Base-by-base conservation (phyloP, 306 rosid genomes). In the Gastrolobium bilobum region DNA sequence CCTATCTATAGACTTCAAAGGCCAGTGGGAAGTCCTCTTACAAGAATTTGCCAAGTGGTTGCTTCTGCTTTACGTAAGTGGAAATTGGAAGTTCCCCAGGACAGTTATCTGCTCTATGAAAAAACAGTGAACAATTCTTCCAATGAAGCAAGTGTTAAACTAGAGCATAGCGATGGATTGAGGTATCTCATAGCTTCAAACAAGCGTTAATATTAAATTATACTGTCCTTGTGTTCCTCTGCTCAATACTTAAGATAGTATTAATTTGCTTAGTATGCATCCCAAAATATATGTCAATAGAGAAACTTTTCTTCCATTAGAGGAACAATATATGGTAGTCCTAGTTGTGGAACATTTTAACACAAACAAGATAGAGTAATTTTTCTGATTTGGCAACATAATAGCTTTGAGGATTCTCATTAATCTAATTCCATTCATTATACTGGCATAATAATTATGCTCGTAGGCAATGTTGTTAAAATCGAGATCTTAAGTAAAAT, bases 1-100 rank as follows among this genome's bases (percentile, higher is more conserved):
- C 80, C 85, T 53, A 82, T 85, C n/a, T 94, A 89, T 72, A 87
- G 96, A 70, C 84, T 87, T 84, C 98, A 90, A 80, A 90, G 74
- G 68, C 97, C 96, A 2, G 88, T 90, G 37, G 98, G 96, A 10
- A 90, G 96, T 85, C 98, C 98, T 62, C 14, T 94, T 46, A 91
- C 94, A 9, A 86, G 93, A 87, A 87, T 94, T 86, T 91, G 89
- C 82, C 96, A 94, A 74, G 98, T 94, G 86, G 60, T 90, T 86
- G 90, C 80, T 42, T 91, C 97, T 35, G 83, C 97, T 42, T 82
- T 90, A 50, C 88, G n/a, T 42, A 91, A 90, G 80, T 54, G 94
- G 90, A 84, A 66, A 79, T 34, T 85, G 72, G 85, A 76, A 71
- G 93, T 88, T 71, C 97, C 98, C 3, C 60, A 46, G 10, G 97